These are phyloP conservation scores for Epichloe aotearoae DNA, from an alignment of 2,329 filamentous ascomycete genomes.

Conservation along the genomic window DNA sequence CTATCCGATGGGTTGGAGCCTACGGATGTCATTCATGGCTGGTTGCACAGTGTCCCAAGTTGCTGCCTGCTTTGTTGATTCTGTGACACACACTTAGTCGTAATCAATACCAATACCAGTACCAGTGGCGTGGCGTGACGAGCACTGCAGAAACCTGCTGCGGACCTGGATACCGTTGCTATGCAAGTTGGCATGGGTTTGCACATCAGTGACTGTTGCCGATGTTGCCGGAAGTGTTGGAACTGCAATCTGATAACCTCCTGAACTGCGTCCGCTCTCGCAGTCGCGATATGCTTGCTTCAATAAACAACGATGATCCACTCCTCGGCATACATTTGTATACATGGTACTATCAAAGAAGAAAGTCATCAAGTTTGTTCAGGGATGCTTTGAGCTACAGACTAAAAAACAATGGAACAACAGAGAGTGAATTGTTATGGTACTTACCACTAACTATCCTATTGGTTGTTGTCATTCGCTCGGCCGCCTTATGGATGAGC, in stretches of 20 bases:
- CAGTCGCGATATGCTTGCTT: background rate
- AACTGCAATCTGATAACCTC: background rate
- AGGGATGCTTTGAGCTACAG: too few relatives aligned
- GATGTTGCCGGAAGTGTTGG: background rate
- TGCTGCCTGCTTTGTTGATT: background rate
- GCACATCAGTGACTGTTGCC: background rate
- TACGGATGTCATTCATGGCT: background rate
- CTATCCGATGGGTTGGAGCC: background rate
- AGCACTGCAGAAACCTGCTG: background rate
- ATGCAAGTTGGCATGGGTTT: background rate
- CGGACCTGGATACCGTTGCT: background rate
- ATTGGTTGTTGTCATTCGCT: too few relatives aligned
- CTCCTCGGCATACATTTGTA: too few relatives aligned
- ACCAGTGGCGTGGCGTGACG: background rate
- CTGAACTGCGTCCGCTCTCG: background rate
- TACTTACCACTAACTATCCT: too few relatives aligned
- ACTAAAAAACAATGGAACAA: too few relatives aligned
- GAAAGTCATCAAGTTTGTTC: too few relatives aligned
- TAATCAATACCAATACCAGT: background rate
- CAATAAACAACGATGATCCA: background rate
- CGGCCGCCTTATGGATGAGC: too few relatives aligned
- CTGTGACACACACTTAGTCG: background rate
- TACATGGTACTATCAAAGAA: too few relatives aligned
- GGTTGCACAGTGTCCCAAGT: background rate
- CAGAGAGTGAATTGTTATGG: too few relatives aligned